Evolutionary conservation across 176 grass and related monocot species (phyloP).

Genomic region (Phoenix roebelenii): DNA sequence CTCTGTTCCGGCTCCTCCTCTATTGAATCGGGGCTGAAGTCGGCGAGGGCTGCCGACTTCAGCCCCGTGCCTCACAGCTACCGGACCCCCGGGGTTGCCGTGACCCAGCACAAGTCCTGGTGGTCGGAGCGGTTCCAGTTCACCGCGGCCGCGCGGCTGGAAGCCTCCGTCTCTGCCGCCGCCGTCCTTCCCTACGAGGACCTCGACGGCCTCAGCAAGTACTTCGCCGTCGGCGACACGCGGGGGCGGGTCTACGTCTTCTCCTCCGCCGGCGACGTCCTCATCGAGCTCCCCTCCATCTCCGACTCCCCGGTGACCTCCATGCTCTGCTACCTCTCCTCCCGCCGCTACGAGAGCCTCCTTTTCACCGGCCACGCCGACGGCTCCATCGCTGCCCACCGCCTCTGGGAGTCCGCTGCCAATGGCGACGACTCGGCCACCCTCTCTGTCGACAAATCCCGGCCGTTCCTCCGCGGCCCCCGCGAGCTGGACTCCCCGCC

Average conservation of each 20-base stretch:
- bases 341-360: slow-evolving; percentile 49
- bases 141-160: no score
- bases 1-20: no score
- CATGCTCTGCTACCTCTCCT: slow-evolving; percentile 60
- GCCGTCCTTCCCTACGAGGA: slow-evolving; percentile 62
- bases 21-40: no score
- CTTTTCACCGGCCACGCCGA: slow-evolving; percentile 67
- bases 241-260: slow-evolving; percentile 69
- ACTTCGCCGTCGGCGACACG: slow-evolving; percentile 75
- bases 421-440: slow-evolving; percentile 70
- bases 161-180: slow-evolving; percentile 30
- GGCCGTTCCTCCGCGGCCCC: slow-evolving; percentile 29
- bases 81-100: no score
- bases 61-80: no score
- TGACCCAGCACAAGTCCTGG: no score
- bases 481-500: slow-evolving; percentile 51
- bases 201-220: slow-evolving; percentile 61
- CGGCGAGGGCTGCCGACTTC: no score
- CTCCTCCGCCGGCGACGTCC: slow-evolving; percentile 58
- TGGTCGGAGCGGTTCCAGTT: no score
- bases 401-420: slow-evolving; percentile 51
- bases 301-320: slow-evolving; percentile 48
- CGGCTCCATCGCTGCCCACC: slow-evolving; percentile 58
- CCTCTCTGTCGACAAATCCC: slow-evolving; percentile 32
- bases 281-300: slow-evolving; percentile 46